Base-by-base conservation (phyloP, 805 yeast species). In the Pichia manshurica region DNA sequence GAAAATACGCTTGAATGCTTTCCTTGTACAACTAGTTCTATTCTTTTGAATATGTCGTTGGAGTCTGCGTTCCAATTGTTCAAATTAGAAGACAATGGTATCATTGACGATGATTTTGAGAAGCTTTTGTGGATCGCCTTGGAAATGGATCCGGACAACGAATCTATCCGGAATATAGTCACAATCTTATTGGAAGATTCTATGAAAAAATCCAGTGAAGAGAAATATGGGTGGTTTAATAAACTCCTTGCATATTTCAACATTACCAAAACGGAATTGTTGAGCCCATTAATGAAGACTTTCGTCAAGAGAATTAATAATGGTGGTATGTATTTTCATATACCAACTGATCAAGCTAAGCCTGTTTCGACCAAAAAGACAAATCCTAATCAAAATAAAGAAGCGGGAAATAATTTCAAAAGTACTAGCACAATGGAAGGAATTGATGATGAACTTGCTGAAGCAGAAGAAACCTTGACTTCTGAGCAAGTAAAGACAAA, bases 1-100 rank as follows among this genome's bases (percentile, higher is more conserved):
- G 59, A 56, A 34, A 46, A 56, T 8, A 52, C 55, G 8, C 32
- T 32, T 37, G 48, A 45, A 28, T 29, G 34, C 32, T 66, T 56
- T 46, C 68, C 69, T 1, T 45, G 54, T 56, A 70, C 58, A 46
- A 65, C 65, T 46, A 67, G 58, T 64, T 60, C 48, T 13, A 46
- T 44, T 28, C 53, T 59, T 36, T 53, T 61, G 53, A 46, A 45
- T 7, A 43, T 62, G 39, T 61, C 66, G 0, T 32, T 65, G 33
- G 61, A 60, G 28, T 59, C 68, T 0, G 56, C 55, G 38, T 49
- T 57, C 31, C 70, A 67, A 48, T 42, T 61, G 8, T 42, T 64
- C 15, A 65, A 61, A 40, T 47, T 67, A 9, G 38, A 48, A 15
- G 51, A 50, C 23, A 40, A 49, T 19, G 38, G 36, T 9, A 17